phyloP scores from a whole-genome alignment of 495 filamentous ascomycete species.

The Clohesyomyces aquaticus region DNA sequence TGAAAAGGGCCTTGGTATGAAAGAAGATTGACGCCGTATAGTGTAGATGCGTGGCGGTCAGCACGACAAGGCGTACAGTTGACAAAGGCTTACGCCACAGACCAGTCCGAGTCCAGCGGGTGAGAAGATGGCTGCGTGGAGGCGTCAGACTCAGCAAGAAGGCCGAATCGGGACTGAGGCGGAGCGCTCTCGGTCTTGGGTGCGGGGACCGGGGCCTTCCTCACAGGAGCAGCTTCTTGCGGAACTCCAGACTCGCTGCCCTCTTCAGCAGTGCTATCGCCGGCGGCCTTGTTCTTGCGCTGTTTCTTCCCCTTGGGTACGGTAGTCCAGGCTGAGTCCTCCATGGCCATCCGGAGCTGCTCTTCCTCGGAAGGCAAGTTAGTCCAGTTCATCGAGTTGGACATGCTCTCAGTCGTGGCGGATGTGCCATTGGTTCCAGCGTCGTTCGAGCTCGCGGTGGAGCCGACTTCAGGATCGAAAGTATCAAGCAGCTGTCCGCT shows the following conservation, averaged over 20 bases:
- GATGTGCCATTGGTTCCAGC: constrained; percentile 37
- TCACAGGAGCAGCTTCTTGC: constrained; percentile 8
- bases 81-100: constrained; percentile 43
- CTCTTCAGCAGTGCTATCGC: constrained; percentile 45
- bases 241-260: constrained; percentile 24
- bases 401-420: constrained; percentile 38
- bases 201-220: not conserved
- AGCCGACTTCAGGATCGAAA: constrained; percentile 59
- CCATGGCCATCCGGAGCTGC: constrained; percentile 71
- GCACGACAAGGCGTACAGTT: not conserved
- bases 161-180: constrained; percentile 16
- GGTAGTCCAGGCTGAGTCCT: constrained; percentile 72
- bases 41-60: not conserved
- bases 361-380: constrained; percentile 81
- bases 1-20: no score
- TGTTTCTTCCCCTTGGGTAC: constrained; percentile 67
- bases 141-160: constrained; percentile 11
- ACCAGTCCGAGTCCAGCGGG: constrained; percentile 65
- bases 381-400: constrained; percentile 51
- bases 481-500: constrained; percentile 72
- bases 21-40: not conserved
- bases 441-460: constrained; percentile 45
- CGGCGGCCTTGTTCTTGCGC: constrained; percentile 57
- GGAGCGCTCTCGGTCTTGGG: constrained; percentile 11
- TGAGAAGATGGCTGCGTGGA: constrained; percentile 18